Evolutionary conservation across 371 early-diverging fungal species (phyloP).

Genomic region (Circinella minor): DNA sequence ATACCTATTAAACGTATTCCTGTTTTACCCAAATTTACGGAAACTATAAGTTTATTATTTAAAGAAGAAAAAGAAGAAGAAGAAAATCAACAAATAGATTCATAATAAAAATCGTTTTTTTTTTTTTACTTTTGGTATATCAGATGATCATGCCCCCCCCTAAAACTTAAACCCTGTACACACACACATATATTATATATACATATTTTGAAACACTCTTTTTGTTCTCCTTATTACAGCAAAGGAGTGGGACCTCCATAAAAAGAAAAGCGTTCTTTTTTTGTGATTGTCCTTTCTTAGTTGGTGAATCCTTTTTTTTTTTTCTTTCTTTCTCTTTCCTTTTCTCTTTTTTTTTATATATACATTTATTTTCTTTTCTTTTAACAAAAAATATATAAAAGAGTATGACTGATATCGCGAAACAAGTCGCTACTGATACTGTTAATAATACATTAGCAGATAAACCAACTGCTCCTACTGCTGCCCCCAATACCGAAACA

Average conservation of each 20-base stretch:
- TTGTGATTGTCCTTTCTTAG: too few species aligned
- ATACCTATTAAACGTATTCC: slow-evolving; percentile 63
- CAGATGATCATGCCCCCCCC: background rate
- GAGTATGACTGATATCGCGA: slow-evolving; percentile 6
- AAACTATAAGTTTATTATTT: slow-evolving; percentile 60
- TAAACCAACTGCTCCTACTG: slow-evolving; percentile 3
- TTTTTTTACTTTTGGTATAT: too few species aligned
- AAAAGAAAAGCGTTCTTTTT: background rate
- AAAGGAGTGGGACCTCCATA: background rate
- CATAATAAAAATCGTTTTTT: background rate
- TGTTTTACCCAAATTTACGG: slow-evolving; percentile 63
- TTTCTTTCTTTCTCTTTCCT: background rate
- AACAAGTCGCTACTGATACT: background rate
- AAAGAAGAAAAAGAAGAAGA: slow-evolving; percentile 56
- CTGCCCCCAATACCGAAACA: background rate
- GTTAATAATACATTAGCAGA: background rate
- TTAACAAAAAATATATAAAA: too few species aligned
- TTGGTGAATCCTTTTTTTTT: background rate
- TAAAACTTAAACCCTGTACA: too few species aligned
- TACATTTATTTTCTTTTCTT: too few species aligned
- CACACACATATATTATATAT: background rate
- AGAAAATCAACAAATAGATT: slow-evolving; percentile 9
- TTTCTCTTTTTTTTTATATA: background rate
- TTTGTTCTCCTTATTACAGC: background rate
- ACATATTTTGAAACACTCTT: slow-evolving; percentile 11